Evolutionary conservation across 2,329 filamentous ascomycete genomes (phyloP).

Genomic region (Pyricularia pennisetigena): DNA sequence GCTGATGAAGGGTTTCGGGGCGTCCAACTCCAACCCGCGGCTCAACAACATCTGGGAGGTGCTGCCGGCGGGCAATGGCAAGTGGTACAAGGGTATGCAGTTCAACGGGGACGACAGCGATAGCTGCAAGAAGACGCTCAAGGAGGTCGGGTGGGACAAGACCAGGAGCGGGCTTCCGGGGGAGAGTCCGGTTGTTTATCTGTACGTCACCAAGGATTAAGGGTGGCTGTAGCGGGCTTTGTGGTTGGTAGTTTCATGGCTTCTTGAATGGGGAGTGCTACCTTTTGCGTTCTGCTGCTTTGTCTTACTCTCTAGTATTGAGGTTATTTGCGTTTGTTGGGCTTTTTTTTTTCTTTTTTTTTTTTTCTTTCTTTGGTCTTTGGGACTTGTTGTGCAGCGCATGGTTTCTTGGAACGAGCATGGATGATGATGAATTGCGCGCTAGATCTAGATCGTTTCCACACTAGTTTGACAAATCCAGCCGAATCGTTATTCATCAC

Average conservation of each 20-base stretch:
- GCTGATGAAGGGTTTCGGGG: constrained; percentile 49
- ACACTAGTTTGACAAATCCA: not conserved
- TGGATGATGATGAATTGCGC: not conserved
- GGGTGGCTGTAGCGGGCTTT: not conserved
- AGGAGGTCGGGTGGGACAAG: constrained; percentile 49
- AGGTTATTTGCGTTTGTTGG: not conserved
- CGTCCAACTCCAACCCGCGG: constrained; percentile 34
- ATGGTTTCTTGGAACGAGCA: not conserved
- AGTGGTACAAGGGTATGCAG: constrained; percentile 47
- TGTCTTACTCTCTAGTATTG: not conserved
- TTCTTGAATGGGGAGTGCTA: not conserved
- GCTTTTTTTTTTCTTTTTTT: not conserved
- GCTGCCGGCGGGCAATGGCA: constrained; percentile 41
- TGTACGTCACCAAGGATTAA: constrained; percentile 48
- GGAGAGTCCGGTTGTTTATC: constrained; percentile 45
- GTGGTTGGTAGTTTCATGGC: not conserved
- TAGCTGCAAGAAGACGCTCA: constrained; percentile 37
- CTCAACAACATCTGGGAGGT: constrained; percentile 51
- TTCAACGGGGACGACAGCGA: constrained; percentile 39
- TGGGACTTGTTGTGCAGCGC: not conserved
- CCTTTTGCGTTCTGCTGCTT: not conserved
- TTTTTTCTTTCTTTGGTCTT: not conserved
- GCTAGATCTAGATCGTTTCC: not conserved
- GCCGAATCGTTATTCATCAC: not conserved
- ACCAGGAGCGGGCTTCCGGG: constrained; percentile 34